phyloP scores from a whole-genome alignment of 1,139 yeast species.

The Eremothecium coryli region DNA sequence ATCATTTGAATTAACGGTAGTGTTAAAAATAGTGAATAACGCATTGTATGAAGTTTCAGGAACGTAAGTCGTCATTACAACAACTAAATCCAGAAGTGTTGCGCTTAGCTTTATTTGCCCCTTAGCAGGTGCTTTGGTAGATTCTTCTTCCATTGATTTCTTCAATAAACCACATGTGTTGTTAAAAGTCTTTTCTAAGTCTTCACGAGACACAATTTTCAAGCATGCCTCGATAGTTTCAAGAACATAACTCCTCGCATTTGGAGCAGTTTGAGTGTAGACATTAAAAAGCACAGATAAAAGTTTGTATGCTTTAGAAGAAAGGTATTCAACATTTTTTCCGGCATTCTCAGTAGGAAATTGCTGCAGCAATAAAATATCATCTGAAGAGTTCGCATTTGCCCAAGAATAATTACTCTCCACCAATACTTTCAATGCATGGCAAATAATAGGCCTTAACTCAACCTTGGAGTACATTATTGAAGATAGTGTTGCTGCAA shows the following conservation, averaged over 20 bases:
- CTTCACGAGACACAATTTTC: slow-evolving; percentile 57
- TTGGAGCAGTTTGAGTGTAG: slow-evolving; percentile 77
- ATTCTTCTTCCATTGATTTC: slow-evolving; percentile 62
- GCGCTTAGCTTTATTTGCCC: slow-evolving; percentile 51
- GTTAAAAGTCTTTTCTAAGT: slow-evolving; percentile 67
- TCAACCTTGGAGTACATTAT: slow-evolving; percentile 66
- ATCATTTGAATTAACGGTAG: slow-evolving; percentile 51
- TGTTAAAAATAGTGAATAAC: slow-evolving; percentile 65
- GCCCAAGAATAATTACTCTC: slow-evolving; percentile 63
- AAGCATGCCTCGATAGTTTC: slow-evolving; percentile 80
- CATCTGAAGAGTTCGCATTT: slow-evolving; percentile 49
- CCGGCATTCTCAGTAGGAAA: slow-evolving; percentile 51
- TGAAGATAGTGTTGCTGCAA: slow-evolving; percentile 71
- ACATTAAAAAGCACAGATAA: slow-evolving; percentile 86
- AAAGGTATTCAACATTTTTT: slow-evolving; percentile 50
- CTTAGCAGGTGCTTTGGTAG: slow-evolving; percentile 17
- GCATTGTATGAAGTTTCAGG: slow-evolving; percentile 65
- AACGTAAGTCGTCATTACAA: slow-evolving; percentile 75
- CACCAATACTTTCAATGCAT: slow-evolving; percentile 66
- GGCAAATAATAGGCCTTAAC: slow-evolving; percentile 70
- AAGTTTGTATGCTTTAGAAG: slow-evolving; percentile 60
- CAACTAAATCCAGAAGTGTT: slow-evolving; percentile 86
- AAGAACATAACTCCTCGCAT: slow-evolving; percentile 71
- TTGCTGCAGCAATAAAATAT: slow-evolving; percentile 49
- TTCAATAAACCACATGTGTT: slow-evolving; percentile 76